A percentile compares a stretch with the other conserved stretches of the same genome.
Evolutionary conservation across 495 filamentous ascomycete genomes (phyloP).

Genomic region (Hypomontagnella monticulosa): DNA sequence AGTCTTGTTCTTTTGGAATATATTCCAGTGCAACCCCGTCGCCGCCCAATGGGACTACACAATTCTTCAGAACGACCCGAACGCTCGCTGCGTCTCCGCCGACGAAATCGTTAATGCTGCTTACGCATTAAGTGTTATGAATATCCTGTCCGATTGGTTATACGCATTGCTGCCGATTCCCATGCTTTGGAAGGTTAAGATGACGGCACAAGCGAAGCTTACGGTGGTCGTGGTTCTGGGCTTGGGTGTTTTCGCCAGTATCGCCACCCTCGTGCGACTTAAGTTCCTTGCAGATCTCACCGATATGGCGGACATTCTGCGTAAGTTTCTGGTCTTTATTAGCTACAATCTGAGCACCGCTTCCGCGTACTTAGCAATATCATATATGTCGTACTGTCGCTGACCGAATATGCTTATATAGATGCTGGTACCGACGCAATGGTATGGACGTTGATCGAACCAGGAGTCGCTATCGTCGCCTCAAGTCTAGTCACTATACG

Average conservation of each 20-base stretch:
- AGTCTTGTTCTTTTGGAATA: constrained; percentile 52
- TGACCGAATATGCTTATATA: constrained; percentile 20
- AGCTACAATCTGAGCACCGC: not conserved
- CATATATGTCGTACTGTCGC: not conserved
- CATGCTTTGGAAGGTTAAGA: constrained; percentile 56
- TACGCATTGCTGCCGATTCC: constrained; percentile 55
- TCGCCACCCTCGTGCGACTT: constrained; percentile 53
- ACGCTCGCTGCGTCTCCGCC: constrained; percentile 45
- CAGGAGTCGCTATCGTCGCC: constrained; percentile 54
- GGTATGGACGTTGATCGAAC: constrained; percentile 57
- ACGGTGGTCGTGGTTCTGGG: constrained; percentile 52
- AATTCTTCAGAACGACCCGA: constrained; percentile 40
- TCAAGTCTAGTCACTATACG: constrained; percentile 54
- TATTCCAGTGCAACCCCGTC: constrained; percentile 52
- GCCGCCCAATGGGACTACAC: constrained; percentile 54
- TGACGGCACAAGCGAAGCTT: constrained; percentile 49
- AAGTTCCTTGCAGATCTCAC: constrained; percentile 50
- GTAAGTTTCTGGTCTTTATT: constrained; percentile 32
- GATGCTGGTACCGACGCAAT: constrained; percentile 51
- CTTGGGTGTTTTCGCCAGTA: constrained; percentile 53
- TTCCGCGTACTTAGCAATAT: not conserved
- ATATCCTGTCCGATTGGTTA: constrained; percentile 53
- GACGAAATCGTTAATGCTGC: constrained; percentile 50
- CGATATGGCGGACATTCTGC: constrained; percentile 48
- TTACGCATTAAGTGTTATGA: constrained; percentile 54